Evolutionary conservation across 2,329 filamentous ascomycete species (phyloP), one percentile per base, ranked within the genome.

Genomic region (Coniella lustricola): DNA sequence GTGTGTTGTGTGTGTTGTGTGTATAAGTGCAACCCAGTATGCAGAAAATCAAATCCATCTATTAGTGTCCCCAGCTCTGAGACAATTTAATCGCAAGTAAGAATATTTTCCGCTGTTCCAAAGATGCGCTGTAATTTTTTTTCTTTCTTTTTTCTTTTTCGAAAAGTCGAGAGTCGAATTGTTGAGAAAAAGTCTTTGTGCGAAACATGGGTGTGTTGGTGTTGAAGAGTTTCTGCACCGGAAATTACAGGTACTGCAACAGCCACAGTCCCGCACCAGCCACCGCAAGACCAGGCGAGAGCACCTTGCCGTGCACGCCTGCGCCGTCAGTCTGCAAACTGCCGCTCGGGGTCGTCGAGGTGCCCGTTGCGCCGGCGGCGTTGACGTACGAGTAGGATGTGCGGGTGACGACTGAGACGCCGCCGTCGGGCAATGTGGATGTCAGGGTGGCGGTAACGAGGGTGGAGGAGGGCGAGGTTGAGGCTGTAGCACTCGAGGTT

Each of bases 321-420:
- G 60, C 61, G 3, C 49, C 52, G 18, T 61, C 62, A 34, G 59
- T 61, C 56, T 67, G 65, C 17, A 67, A 60, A 18, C 53, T 60
- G 17, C 58, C 59, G 29, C 65, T 62, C 16, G 67, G 64, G 8
- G 64, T 61, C 4, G 66, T 63, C 45, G 41, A 62, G 7, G 59
- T 50, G 14, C 55, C 59, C 3, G 46, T 64, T 16, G 57, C 40
- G 13, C 20, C 47, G 9, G 22, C 47, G 1, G 71, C 67, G 10
- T 68, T 63, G 34, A 72, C 68, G 18, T 64, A 67, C 3, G 77
- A 73, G 57, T 65, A 73, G 0, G 72, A 73, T 1, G 74, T 77
- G n/a, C 67, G 67, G 10, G 73, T 76, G 42, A 76, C 61, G 12
- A 70, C 66, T 3, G 68, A 67, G 46, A 71, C 62, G 29, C 64